A percentile compares a stretch with the other conserved stretches of the same genome.
These are phyloP conservation scores for Epichloe hybrida DNA, from an alignment of 2,329 filamentous ascomycete species.

Conservation along the genomic window DNA sequence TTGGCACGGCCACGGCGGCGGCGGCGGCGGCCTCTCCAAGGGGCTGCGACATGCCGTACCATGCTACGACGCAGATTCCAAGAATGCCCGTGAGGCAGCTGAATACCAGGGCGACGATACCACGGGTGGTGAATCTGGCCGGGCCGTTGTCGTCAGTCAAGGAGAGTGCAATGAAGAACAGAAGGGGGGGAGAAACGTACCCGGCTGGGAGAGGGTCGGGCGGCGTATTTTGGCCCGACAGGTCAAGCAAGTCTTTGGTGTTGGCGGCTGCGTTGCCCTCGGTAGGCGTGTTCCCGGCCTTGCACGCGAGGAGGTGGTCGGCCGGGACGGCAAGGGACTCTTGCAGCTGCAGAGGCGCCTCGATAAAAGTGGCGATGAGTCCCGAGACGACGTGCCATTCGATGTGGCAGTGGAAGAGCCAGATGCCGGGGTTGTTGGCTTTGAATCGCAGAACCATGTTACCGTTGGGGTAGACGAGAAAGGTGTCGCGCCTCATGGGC, in stretches of 20 bases:
- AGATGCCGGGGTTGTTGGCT: constrained; percentile 55
- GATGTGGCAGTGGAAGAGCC: constrained; percentile 70
- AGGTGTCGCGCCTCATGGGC: constrained; percentile 56
- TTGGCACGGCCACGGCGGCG: neutral
- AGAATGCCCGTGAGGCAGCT: constrained; percentile 55
- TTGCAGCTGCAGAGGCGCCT: constrained; percentile 50
- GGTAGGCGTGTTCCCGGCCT: constrained; percentile 32
- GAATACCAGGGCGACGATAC: constrained; percentile 63
- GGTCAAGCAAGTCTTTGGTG: constrained; percentile 46
- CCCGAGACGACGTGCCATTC: constrained; percentile 63
- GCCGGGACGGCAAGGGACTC: constrained; percentile 43
- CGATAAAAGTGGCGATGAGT: constrained; percentile 51
- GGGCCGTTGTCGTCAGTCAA: constrained; percentile 1
- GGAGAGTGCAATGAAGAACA: neutral
- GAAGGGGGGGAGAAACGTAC: constrained; percentile 20
- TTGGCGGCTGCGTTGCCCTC: constrained; percentile 66
- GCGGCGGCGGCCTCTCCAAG: constrained; percentile 1
- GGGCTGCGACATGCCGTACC: constrained; percentile 39
- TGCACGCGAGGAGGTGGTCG: constrained; percentile 45
- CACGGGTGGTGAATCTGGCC: constrained; percentile 48
- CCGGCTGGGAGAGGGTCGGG: constrained; percentile 48
- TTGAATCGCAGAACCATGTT: constrained; percentile 56
- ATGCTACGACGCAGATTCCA: constrained; percentile 52
- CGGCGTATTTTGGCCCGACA: constrained; percentile 44
- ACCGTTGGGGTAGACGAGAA: constrained; percentile 50